A percentile compares a stretch with the other conserved stretches of the same genome.
Evolutionary conservation across 2,329 filamentous ascomycete genomes (phyloP).

Genomic region (Cordyceps javanica): DNA sequence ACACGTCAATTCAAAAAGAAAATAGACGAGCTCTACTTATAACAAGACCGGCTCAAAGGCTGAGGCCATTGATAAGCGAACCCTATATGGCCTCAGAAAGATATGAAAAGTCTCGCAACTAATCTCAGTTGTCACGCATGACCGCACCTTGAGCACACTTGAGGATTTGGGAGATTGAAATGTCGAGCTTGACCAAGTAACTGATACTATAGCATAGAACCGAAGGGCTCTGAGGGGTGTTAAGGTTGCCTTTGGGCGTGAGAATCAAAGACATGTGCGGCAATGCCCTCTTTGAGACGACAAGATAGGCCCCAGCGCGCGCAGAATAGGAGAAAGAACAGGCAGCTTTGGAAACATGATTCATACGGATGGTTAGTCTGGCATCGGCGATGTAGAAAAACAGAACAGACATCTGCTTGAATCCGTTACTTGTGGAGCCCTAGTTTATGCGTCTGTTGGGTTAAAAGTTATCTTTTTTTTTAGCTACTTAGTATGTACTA

Average conservation of each 20-base stretch:
- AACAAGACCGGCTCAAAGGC: background rate
- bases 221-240: background rate
- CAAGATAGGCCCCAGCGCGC: background rate
- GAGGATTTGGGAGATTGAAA: background rate
- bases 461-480: no score
- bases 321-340: background rate
- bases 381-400: no score
- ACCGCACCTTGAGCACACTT: background rate
- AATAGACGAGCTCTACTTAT: background rate
- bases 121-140: background rate
- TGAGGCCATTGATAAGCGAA: background rate
- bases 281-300: background rate
- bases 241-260: background rate
- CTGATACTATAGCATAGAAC: background rate
- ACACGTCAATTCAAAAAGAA: background rate
- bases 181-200: background rate
- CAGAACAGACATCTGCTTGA: no score
- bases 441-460: no score
- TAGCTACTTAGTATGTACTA: no score
- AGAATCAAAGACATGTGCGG: background rate
- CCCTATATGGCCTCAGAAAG: background rate
- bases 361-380: background rate
- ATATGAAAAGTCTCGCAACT: background rate
- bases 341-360: background rate
- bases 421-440: no score